Evolutionary conservation across 805 yeast genomes (phyloP).

Genomic region (Lipomyces spencermartinsiae): DNA sequence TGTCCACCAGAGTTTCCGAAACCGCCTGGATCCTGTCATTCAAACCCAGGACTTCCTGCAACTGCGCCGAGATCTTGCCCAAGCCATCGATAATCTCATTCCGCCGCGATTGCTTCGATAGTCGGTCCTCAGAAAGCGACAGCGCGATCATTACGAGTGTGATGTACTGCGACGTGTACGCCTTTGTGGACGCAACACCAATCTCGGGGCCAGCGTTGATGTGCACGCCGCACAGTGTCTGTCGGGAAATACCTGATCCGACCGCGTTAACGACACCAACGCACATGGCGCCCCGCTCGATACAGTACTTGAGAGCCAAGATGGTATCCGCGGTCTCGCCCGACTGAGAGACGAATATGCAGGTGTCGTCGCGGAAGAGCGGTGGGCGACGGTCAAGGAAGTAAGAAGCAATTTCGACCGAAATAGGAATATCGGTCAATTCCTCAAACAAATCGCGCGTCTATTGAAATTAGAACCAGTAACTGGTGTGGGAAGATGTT

Average conservation of each 20-base stretch:
- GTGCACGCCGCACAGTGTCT: slow-evolving; percentile 98
- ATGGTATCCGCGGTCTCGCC: slow-evolving; percentile 99
- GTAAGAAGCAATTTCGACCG: slow-evolving; percentile 92
- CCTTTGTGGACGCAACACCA: slow-evolving; percentile 99
- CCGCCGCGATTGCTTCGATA: slow-evolving; percentile 78
- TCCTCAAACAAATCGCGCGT: slow-evolving; percentile 96
- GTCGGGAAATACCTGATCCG: slow-evolving; percentile 95
- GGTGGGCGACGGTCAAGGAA: slow-evolving; percentile 94
- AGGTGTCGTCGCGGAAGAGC: slow-evolving; percentile 97
- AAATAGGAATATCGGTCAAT: slow-evolving; percentile 90
- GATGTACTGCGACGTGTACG: slow-evolving; percentile 97
- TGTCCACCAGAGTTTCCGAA: slow-evolving; percentile 73
- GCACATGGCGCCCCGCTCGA: slow-evolving; percentile 95
- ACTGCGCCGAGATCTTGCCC: slow-evolving; percentile 82
- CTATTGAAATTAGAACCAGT: not conserved
- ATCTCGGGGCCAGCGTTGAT: slow-evolving; percentile 99
- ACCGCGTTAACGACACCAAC: slow-evolving; percentile 98
- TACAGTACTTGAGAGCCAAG: slow-evolving; percentile 92
- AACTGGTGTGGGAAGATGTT: not conserved
- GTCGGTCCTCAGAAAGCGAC: slow-evolving; percentile 89
- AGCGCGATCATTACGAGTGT: slow-evolving; percentile 97
- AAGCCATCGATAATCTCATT: slow-evolving; percentile 85
- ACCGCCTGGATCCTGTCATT: slow-evolving; percentile 75
- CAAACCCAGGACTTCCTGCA: slow-evolving; percentile 73
- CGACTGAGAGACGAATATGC: slow-evolving; percentile 96